These are phyloP conservation scores for Amphicarpaea edgeworthii DNA, from an alignment of 306 rosid species.

Conservation along the genomic window DNA sequence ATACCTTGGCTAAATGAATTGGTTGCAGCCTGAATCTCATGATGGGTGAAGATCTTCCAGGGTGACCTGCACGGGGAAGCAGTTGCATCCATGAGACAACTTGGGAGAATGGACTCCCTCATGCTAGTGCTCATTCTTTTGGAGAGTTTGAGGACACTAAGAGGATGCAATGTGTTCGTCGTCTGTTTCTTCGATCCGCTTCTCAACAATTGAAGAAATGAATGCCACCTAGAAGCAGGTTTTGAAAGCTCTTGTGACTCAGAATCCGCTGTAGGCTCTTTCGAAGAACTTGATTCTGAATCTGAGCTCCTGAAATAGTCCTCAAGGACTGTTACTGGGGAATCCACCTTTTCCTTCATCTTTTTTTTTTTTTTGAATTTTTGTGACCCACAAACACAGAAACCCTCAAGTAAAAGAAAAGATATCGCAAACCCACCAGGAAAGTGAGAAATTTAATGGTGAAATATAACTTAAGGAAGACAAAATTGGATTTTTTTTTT, in stretches of 20 bases:
- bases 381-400: slow-evolving; percentile 14
- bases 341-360: slow-evolving; percentile 76
- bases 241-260: slow-evolving; percentile 54
- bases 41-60: slow-evolving; percentile 80
- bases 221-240: slow-evolving; percentile 59
- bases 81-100: slow-evolving; percentile 55
- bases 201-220: slow-evolving; percentile 59
- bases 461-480: slow-evolving; percentile 35
- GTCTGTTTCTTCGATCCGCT: slow-evolving; percentile 62
- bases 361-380: no score
- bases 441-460: slow-evolving; percentile 39
- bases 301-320: slow-evolving; percentile 88
- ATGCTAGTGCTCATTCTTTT: slow-evolving; percentile 75
- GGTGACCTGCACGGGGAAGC: slow-evolving; percentile 60
- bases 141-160: slow-evolving; percentile 57
- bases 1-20: slow-evolving; percentile 77
- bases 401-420: slow-evolving; percentile 11
- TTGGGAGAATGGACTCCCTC: slow-evolving; percentile 62
- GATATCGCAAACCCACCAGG: slow-evolving; percentile 41
- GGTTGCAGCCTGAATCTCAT: slow-evolving; percentile 78
- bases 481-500: slow-evolving; percentile 13
- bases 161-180: slow-evolving; percentile 63
- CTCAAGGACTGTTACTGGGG: slow-evolving; percentile 86
- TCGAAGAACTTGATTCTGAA: slow-evolving; percentile 77
- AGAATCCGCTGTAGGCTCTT: slow-evolving; percentile 52